Evolutionary conservation across 352 stramenopile genomes (phyloP), one percentile per base, ranked within the genome.

Genomic region (Phytophthora tubulina): DNA sequence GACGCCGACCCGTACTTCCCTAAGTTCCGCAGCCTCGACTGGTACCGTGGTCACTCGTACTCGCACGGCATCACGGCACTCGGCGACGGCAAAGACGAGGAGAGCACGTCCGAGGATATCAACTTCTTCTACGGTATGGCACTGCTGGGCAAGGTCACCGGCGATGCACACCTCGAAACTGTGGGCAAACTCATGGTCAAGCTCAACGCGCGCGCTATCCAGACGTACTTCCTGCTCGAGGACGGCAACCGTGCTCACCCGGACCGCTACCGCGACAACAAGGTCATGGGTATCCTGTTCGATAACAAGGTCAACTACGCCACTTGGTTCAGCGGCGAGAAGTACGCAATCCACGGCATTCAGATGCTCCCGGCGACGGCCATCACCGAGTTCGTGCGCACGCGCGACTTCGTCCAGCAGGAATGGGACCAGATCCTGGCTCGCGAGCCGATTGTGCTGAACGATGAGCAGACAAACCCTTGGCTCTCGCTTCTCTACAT

Each of bases 401-500:
- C 80, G 21, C 50, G 35, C 17, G 65, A 71, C 6, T 93, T 93
- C 59, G 83, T 93, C 14, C 60, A 57, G 48, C 73, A 88, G 61
- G 81, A 88, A 68, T 88, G 81, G 83, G 62, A 84, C 59, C 54
- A 82, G 14, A 62, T 91, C 9, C 55, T 91, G 36, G 74, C 72
- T 31, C 75, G 78, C 30, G 63, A 80, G 15, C 9, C 73, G 13
- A 76, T 84, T 31, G 75, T 91, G 7, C 59, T 66, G 11, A 77
- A 78, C 31, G 69, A 80, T 36, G 60, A 84, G 13, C 41, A 68
- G 33, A 72, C 58, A 6, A 95, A 93, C 61, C 76, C 88, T 63
- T 95, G 88, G 88, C 73, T 92, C n/a, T 93, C 84, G 41, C 72
- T 95, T 44, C 71, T 95, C 21, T 91, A 89, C 60, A 79, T 84